Conservation (phyloP, 2,329 filamentous ascomycete species). For the Pseudogymnoascus sp. region DNA sequence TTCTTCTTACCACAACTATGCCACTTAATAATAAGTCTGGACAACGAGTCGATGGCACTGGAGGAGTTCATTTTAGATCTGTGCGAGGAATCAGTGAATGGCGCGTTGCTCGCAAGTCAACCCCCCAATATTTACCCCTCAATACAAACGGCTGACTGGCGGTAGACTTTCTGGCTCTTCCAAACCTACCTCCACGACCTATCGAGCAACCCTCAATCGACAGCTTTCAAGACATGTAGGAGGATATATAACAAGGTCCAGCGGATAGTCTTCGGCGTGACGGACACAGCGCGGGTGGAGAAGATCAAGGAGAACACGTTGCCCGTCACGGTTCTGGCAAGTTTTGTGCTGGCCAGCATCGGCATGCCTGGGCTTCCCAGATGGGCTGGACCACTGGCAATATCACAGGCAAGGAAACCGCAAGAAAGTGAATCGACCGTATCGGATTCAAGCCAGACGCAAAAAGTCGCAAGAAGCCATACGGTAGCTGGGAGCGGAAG, state of each 20-base stretch:
- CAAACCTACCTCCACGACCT: constrained; percentile 83
- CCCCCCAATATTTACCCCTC: constrained; percentile 3
- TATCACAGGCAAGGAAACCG: constrained; percentile 74
- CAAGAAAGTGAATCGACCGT: constrained; percentile 55
- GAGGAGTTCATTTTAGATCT: constrained; percentile 82
- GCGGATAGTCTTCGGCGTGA: constrained; percentile 74
- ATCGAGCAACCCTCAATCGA: constrained; percentile 63
- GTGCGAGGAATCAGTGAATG: constrained; percentile 81
- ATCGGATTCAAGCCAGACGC: constrained; percentile 45
- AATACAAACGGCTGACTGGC: not conserved
- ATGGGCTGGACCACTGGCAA: constrained; percentile 72
- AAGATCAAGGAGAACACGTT: constrained; percentile 76
- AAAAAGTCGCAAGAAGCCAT: constrained; percentile 59
- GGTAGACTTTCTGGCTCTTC: constrained; percentile 81
- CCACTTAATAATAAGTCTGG: constrained; percentile 78
- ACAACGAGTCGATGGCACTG: constrained; percentile 86
- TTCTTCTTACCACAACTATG: constrained; percentile 87
- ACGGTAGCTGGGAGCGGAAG: constrained; percentile 52
- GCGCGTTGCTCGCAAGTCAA: constrained; percentile 64
- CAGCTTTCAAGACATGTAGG: constrained; percentile 73
- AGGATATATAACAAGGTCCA: constrained; percentile 84
- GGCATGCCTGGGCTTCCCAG: constrained; percentile 68
- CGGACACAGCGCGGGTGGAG: constrained; percentile 61
- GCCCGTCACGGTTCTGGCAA: constrained; percentile 73
- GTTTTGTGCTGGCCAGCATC: constrained; percentile 70